Conservation (phyloP, 2,329 filamentous ascomycete genomes). For the Monilinia fructigena region DNA sequence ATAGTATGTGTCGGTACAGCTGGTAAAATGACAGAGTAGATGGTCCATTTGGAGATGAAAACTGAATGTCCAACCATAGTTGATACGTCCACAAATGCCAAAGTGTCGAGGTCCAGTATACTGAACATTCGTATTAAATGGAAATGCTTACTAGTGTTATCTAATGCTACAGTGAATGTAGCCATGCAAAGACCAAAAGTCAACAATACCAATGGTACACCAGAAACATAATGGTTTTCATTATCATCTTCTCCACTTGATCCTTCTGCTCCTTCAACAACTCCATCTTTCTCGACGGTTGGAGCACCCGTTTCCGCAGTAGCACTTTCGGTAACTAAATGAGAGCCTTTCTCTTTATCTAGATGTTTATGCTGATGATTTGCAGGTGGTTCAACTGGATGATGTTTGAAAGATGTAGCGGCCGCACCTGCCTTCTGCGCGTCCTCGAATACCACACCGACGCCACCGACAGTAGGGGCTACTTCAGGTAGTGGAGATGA, state of each 20-base stretch:
- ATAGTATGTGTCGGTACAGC: neutral
- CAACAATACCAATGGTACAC: slow-evolving; percentile 42
- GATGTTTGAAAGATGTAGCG: slow-evolving; percentile 5
- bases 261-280: slow-evolving; percentile 14
- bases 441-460: neutral
- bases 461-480: slow-evolving; percentile 6
- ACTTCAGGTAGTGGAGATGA: neutral
- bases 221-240: slow-evolving; percentile 34
- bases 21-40: neutral
- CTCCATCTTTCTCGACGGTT: slow-evolving; percentile 6
- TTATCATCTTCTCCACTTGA: slow-evolving; percentile 29
- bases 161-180: slow-evolving; percentile 37
- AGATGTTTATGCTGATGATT: neutral
- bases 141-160: slow-evolving; percentile 41
- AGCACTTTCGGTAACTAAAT: slow-evolving; percentile 12
- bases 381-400: neutral
- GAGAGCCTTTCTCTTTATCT: slow-evolving; percentile 2
- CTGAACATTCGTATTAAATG: slow-evolving; percentile 20
- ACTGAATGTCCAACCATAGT: neutral
- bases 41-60: neutral
- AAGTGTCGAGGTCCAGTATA: neutral
- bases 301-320: neutral
- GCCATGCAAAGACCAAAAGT: slow-evolving; percentile 49
- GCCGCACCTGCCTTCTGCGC: slow-evolving; percentile 6
- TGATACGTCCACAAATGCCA: neutral